Evolutionary conservation across 768 basidiomycete genomes (phyloP).

Genomic region (Trametes coccinea): DNA sequence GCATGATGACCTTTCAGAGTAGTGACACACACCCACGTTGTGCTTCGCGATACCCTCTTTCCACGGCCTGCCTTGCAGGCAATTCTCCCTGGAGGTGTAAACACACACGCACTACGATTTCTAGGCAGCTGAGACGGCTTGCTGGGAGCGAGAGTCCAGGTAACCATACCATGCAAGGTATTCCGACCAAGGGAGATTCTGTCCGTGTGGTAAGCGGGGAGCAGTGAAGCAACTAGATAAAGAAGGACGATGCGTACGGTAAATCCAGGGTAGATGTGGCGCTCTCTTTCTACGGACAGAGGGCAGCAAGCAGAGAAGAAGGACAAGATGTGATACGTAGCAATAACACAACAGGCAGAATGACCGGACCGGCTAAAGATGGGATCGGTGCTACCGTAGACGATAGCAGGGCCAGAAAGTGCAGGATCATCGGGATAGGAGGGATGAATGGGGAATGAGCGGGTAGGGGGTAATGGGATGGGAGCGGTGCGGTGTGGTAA

Average conservation of each 20-base stretch:
- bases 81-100: no score
- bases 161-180: no score
- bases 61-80: no score
- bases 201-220: conserved; percentile 6
- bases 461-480: neutral
- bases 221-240: conserved; percentile 6
- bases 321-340: conserved; percentile 16
- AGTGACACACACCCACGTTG: neutral
- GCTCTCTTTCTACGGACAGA: conserved; percentile 8
- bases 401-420: neutral
- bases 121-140: no score
- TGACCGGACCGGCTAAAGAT: neutral
- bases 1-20: neutral
- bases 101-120: no score
- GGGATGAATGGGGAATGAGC: neutral
- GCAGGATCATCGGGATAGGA: neutral
- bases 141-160: neutral
- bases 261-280: conserved; percentile 17
- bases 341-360: conserved; percentile 24
- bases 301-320: neutral
- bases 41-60: neutral
- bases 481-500: neutral
- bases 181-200: neutral
- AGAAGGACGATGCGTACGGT: conserved; percentile 14
- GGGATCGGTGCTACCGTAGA: neutral